Evolutionary conservation across 148 eudicot species (phyloP), one percentile per base, ranked within the genome.

Genomic region (Chenopodium formosanum): DNA sequence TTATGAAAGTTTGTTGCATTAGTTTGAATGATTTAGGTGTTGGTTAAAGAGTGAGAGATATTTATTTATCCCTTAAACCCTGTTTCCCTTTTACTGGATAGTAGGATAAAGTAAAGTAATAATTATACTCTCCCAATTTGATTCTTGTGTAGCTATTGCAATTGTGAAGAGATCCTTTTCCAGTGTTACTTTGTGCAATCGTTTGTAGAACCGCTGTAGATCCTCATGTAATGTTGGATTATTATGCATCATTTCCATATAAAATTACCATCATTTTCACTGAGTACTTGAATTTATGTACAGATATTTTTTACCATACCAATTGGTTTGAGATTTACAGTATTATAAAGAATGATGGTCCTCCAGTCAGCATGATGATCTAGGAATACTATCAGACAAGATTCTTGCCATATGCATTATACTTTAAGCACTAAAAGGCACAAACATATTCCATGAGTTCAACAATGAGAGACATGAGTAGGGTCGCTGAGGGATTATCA

Each of bases 401-500:
- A 44, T 44, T n/a, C 27, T 3, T 22, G 31, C n/a, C 17, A 40
- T 72, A 11, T 11, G 53, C 53, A 10, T 72, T 2, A 46, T 72
- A 46, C 23, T 44, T 8, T 22, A 9, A 72, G 9, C 4, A 44
- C 3, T 7, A 40, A 46, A 72, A 23, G 53, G 7, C 63, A 11
- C 75, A 10, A 17, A 40, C 53, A 72, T 29, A 46, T 14, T n/a
- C 17, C 32, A 74, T 81, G 78, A 65, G 47, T 74, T 52, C 86
- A 22, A 72, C 66, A 32, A 80, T 74, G 65, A 92, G 85, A 69
- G 97, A 96, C 60, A 66, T 92, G 10, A 78, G 79, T 22, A 92
- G 90, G 88, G 84, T 96, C 34, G 83, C 81, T 8, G 84, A 89
- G 76, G 99, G 99, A 56, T 32, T 92, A 9, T 84, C 94, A 52